Base-by-base conservation (phyloP, 148 eudicot species). In the Rhododendron kiyosumense region DNA sequence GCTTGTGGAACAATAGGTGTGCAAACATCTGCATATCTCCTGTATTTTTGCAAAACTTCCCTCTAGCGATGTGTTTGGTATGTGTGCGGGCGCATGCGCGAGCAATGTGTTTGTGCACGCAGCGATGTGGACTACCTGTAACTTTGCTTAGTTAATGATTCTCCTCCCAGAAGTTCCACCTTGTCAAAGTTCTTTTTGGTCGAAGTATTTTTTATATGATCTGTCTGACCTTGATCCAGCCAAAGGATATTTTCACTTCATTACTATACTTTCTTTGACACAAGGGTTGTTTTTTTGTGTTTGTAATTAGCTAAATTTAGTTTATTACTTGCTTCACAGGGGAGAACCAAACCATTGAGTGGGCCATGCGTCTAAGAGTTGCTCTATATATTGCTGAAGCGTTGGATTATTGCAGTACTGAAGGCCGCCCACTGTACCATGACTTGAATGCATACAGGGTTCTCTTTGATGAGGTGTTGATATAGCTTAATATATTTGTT, bases 341-440 rank as follows among this genome's bases (percentile, higher is more conserved):
- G 98, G 98, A 96, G 83, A 96, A 90, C 88, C 98, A 96, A 92
- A 93, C 98, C 30, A 92, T 91, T 84, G 98, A 96, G 90, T 94
- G 98, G 98, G 95, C 98, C 32, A 93, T 96, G 98, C 93, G 98
- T 84, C 87, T 96, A 87, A 87, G 98, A 87, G 96, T 94, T 75
- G 98, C 98, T 75, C 51, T 94, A 45, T 90, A 90, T 88, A 94
- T 96, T 86, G 96, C 98, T 88, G 98, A 94, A 92, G 98, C 98
- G 75, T 87, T 96, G 87, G 95, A 94, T 67, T 92, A 94, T 81
- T 96, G 98, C 86, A 92, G 93, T 85, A 89, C 87, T 45, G 98
- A 93, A 91, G 96, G 98, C 30, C 96, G 94, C 11, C 94, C 93
- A 48, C 86, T 96, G 81, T 96, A 96, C 90, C 96, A 94, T 81